Conservation (phyloP, 2,329 filamentous ascomycete genomes). For the Aspergillus fischeri region DNA sequence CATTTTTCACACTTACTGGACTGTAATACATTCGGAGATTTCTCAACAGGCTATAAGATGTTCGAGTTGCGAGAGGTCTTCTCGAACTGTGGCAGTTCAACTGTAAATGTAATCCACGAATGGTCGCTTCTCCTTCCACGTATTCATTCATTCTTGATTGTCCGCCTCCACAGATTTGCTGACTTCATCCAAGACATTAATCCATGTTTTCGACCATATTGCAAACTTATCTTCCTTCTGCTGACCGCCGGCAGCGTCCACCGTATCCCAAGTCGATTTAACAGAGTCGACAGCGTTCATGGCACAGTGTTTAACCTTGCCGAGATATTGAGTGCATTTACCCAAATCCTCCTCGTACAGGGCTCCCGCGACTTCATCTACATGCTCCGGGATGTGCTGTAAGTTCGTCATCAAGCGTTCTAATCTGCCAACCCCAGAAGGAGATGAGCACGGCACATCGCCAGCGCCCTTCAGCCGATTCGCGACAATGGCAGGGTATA, state of each 20-base stretch:
- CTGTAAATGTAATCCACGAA: too few species aligned
- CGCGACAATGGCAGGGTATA: slow-evolving; percentile 41
- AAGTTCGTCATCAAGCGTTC: slow-evolving; percentile 33
- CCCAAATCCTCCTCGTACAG: slow-evolving; percentile 41
- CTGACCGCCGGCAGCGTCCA: slow-evolving; percentile 53
- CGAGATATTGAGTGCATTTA: slow-evolving; percentile 30
- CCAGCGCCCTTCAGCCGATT: slow-evolving; percentile 37
- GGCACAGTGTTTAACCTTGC: slow-evolving; percentile 41
- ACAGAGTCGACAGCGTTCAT: slow-evolving; percentile 68
- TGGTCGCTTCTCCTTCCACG: background rate
- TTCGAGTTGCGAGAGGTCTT: background rate
- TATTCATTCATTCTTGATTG: background rate
- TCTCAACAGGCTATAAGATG: background rate
- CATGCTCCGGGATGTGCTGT: slow-evolving; percentile 35
- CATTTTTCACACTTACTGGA: background rate
- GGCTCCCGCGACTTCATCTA: slow-evolving; percentile 45
- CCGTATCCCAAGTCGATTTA: slow-evolving; percentile 66
- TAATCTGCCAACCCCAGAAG: slow-evolving; percentile 24
- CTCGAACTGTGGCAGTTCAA: too few species aligned
- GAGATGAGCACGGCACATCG: slow-evolving; percentile 12
- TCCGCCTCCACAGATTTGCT: slow-evolving; percentile 24
- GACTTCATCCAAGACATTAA: slow-evolving; percentile 41
- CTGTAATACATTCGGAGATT: background rate
- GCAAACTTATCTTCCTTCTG: slow-evolving; percentile 70
- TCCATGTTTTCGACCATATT: slow-evolving; percentile 64